A percentile compares a stretch with the other conserved stretches of the same genome.
Evolutionary conservation across 1,139 yeast genomes (phyloP).

Genomic region (Candida dubliniensis): DNA sequence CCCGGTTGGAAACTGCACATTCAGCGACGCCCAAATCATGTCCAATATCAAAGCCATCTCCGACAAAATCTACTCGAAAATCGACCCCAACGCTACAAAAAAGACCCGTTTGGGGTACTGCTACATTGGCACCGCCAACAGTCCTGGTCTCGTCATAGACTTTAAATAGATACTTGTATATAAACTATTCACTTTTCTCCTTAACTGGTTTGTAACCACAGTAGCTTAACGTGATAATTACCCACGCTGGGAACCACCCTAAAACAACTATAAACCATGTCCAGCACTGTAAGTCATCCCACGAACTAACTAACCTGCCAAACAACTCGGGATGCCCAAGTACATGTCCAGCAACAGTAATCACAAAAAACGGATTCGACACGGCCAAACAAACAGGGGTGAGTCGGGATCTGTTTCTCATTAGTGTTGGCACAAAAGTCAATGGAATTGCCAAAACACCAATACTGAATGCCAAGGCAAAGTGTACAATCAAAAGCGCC

Average conservation of each 20-base stretch:
- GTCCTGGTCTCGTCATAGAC: constrained; percentile 13
- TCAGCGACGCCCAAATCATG: constrained; percentile 74
- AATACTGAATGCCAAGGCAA: constrained; percentile 71
- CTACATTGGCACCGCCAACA: constrained; percentile 10
- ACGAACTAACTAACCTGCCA: constrained; percentile 57
- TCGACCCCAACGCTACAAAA: constrained; percentile 13
- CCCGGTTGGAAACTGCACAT: constrained; percentile 77
- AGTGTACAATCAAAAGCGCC: constrained; percentile 78
- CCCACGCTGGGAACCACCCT: constrained; percentile 88
- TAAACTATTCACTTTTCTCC: constrained; percentile 5
- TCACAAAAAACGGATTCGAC: constrained; percentile 56
- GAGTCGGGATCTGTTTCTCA: constrained; percentile 16
- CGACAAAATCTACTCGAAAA: constrained; percentile 50
- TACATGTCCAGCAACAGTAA: constrained; percentile 35
- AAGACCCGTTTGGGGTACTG: constrained; percentile 14
- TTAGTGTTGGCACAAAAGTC: constrained; percentile 57
- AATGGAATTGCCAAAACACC: constrained; percentile 73
- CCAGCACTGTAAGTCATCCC: constrained; percentile 78
- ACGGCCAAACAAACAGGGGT: constrained; percentile 39
- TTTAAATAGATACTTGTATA: constrained; percentile 5
- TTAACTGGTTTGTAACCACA: constrained; percentile 10
- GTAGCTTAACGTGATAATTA: constrained; percentile 40
- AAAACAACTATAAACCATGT: constrained; percentile 76
- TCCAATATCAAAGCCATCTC: constrained; percentile 72
- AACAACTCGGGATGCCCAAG: constrained; percentile 38